These are phyloP conservation scores for Colletotrichum siamense DNA, from an alignment of 2,329 filamentous ascomycete species.

Conservation along the genomic window DNA sequence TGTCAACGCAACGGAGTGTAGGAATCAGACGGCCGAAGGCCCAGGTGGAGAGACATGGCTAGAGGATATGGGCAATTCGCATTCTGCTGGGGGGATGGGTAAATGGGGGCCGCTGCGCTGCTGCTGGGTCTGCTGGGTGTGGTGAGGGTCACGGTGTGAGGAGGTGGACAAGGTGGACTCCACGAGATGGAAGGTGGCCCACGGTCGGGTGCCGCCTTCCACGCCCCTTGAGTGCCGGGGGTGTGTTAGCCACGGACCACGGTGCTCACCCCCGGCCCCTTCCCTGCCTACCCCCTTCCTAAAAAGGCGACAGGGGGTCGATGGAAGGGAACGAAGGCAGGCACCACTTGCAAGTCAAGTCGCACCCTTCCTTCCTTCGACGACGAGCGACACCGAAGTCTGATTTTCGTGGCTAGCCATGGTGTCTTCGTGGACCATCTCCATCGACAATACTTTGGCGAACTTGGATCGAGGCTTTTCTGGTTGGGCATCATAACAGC, in stretches of 20 bases:
- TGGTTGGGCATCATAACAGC: background rate
- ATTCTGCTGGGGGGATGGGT: slow-evolving; percentile 7
- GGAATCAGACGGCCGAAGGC: background rate
- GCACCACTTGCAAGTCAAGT: background rate
- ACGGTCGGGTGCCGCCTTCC: background rate
- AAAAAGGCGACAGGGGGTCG: background rate
- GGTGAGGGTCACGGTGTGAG: background rate
- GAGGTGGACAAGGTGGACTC: background rate
- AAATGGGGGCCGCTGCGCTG: background rate
- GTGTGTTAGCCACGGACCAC: background rate
- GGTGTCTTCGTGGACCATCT: background rate
- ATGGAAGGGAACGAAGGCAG: background rate
- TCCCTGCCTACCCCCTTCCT: background rate
- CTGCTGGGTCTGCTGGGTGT: background rate
- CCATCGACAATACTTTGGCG: background rate
- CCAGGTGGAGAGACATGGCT: slow-evolving; percentile 19
- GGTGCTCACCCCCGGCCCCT: background rate
- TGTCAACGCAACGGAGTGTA: too few relatives aligned
- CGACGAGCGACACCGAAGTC: background rate
- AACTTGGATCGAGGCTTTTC: background rate
- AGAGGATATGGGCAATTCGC: slow-evolving; percentile 16
- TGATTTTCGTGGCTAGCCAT: background rate
- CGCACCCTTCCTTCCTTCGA: background rate
- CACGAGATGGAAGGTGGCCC: background rate
- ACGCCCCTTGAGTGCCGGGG: background rate